Conservation (phyloP, 169 alveolate genomes). For the Pseudocohnilembus persalinus region DNA sequence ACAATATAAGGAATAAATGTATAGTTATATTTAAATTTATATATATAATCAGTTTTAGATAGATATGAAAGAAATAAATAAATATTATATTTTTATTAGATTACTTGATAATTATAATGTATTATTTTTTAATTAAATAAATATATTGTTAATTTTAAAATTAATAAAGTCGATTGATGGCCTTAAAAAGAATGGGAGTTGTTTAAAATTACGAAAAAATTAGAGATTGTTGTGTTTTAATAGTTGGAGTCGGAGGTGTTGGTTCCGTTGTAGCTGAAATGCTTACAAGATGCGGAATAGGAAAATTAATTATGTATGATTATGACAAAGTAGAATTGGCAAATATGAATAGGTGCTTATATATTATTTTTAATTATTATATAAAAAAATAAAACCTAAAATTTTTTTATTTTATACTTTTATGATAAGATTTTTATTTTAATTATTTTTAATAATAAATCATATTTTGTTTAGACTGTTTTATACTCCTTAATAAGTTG, state of each 20-base stretch:
- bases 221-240: constrained; percentile 78
- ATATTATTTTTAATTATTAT: not conserved
- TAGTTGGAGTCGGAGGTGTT: constrained; percentile 97
- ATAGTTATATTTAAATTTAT: no score
- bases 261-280: constrained; percentile 97
- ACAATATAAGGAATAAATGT: no score
- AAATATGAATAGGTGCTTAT: constrained; percentile 86
- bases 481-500: constrained; percentile 91
- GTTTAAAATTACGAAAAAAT: constrained; percentile 88
- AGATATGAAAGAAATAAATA: not conserved
- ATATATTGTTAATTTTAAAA: constrained; percentile 3
- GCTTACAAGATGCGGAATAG: constrained; percentile 96
- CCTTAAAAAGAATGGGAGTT: constrained; percentile 95
- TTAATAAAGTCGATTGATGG: constrained; percentile 87
- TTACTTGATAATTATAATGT: not conserved
- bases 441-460: not conserved
- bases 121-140: not conserved
- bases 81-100: not conserved
- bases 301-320: constrained; percentile 92
- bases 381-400: no score
- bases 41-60: no score
- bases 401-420: no score
- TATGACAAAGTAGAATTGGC: constrained; percentile 95
- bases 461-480: constrained; percentile 73
- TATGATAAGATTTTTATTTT: no score